These are phyloP conservation scores for Yamadazyma ubonensis DNA, from an alignment of 805 yeast genomes.

Conservation along the genomic window DNA sequence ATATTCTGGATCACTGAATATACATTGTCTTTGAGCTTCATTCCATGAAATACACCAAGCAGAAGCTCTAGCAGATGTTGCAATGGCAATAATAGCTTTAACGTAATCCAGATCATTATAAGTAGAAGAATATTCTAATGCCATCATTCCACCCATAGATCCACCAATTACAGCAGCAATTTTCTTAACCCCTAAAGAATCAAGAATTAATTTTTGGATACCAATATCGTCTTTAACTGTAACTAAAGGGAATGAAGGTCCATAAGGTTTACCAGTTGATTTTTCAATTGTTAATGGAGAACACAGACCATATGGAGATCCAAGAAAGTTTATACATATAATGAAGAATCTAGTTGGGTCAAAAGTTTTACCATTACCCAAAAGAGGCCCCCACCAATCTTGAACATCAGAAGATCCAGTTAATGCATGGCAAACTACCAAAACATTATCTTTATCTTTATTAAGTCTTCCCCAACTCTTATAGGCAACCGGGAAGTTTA, in stretches of 20 bases:
- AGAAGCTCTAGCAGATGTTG: slow-evolving; percentile 90
- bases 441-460: slow-evolving; percentile 63
- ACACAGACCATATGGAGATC: slow-evolving; percentile 95
- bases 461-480: slow-evolving; percentile 93
- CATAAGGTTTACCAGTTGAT: slow-evolving; percentile 73
- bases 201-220: slow-evolving; percentile 74
- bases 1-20: slow-evolving; percentile 92
- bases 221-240: slow-evolving; percentile 92
- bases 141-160: slow-evolving; percentile 98
- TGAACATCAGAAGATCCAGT: slow-evolving; percentile 94
- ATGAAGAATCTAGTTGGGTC: slow-evolving; percentile 87
- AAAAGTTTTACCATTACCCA: slow-evolving; percentile 83
- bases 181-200: slow-evolving; percentile 72
- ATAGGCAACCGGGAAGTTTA: slow-evolving; percentile 86
- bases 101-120: slow-evolving; percentile 70
- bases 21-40: slow-evolving; percentile 95
- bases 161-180: slow-evolving; percentile 92
- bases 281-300: slow-evolving; percentile 85
- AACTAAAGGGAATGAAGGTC: slow-evolving; percentile 92
- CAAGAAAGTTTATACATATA: slow-evolving; percentile 87
- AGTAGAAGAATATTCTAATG: slow-evolving; percentile 73
- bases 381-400: slow-evolving; percentile 98
- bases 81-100: slow-evolving; percentile 71
- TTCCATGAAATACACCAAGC: slow-evolving; percentile 99
- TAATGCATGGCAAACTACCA: slow-evolving; percentile 93